Conservation (phyloP, 805 yeast genomes). For the Jamesozyma rosinii region DNA sequence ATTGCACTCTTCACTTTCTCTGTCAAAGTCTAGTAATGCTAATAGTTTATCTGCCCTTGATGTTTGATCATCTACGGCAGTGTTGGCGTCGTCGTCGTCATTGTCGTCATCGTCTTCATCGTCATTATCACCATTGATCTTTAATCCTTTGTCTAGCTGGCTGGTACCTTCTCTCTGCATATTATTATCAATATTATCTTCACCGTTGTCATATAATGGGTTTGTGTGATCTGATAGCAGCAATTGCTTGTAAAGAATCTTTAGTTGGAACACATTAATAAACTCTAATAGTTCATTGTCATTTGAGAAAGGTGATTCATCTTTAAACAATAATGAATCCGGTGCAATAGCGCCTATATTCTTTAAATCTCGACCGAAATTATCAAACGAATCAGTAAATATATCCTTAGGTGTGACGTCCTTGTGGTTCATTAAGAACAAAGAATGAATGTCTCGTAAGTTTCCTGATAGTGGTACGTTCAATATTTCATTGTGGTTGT, state of each 20-base stretch:
- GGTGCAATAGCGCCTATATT: slow-evolving; percentile 11
- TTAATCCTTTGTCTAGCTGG: neutral
- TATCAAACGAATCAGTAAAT: slow-evolving; percentile 7
- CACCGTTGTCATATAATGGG: neutral
- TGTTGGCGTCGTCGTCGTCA: neutral
- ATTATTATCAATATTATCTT: neutral
- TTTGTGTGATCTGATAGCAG: neutral
- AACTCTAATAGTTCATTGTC: slow-evolving; percentile 9
- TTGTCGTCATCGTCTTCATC: neutral
- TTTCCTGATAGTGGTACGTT: slow-evolving; percentile 22
- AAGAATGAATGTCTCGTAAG: slow-evolving; percentile 16
- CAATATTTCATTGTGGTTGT: slow-evolving; percentile 15
- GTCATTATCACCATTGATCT: too few species aligned
- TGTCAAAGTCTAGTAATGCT: slow-evolving; percentile 5
- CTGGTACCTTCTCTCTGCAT: neutral
- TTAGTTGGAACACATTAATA: slow-evolving; percentile 17
- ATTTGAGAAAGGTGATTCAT: neutral
- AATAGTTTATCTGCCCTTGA: neutral
- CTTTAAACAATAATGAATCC: slow-evolving; percentile 11
- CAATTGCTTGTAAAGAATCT: slow-evolving; percentile 27
- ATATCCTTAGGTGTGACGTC: neutral
- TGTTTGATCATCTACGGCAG: neutral
- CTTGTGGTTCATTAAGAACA: slow-evolving; percentile 1
- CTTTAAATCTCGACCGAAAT: slow-evolving; percentile 10
- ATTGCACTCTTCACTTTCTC: neutral